These are phyloP conservation scores for Saccharomycopsis amapae DNA, from an alignment of 805 yeast genomes.

Conservation along the genomic window DNA sequence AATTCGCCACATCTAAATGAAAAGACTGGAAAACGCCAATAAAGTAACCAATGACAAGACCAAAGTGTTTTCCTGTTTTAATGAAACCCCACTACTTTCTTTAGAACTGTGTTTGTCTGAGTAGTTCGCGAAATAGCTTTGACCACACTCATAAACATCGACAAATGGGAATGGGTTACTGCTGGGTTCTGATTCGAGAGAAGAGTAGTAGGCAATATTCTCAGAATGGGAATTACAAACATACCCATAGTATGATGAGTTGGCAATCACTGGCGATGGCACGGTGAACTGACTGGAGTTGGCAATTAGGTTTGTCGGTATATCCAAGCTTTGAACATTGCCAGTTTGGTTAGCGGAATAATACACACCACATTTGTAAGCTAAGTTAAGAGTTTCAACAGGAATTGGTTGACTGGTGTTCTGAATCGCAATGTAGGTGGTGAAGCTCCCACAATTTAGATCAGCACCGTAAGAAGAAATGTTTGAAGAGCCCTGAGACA, in stretches of 20 bases:
- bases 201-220: neutral
- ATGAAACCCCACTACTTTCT: neutral
- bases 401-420: neutral
- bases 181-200: neutral
- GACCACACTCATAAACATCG: neutral
- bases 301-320: neutral
- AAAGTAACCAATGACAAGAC: neutral
- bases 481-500: neutral
- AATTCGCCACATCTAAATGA: neutral
- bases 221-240: neutral
- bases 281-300: neutral
- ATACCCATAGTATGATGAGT: neutral
- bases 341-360: neutral
- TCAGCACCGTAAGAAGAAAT: neutral
- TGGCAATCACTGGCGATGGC: neutral
- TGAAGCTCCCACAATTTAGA: neutral
- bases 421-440: neutral
- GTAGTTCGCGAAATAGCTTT: neutral
- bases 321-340: neutral
- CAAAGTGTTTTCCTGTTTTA: neutral
- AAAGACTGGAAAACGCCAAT: neutral
- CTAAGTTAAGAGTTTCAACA: neutral
- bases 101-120: neutral
- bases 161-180: neutral
- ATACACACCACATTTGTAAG: neutral